Base-by-base conservation (phyloP, 371 early-diverging fungal genomes). In the Mucor circinelloides region DNA sequence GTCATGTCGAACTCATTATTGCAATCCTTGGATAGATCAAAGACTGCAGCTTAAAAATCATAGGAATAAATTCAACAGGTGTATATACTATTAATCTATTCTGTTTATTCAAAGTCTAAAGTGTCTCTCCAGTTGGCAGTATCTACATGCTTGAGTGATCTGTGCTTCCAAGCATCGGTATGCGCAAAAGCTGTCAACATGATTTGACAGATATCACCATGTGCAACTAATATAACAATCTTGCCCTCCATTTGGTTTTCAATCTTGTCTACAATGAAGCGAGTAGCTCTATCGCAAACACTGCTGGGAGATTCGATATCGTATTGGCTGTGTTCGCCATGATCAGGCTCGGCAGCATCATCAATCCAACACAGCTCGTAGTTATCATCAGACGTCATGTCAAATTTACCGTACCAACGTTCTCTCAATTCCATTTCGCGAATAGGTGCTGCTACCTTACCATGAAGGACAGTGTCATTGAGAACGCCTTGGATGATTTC, bases 1-100 rank as follows among this genome's bases (percentile, higher is more conserved):
- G 91, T 95, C 38, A 91, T 94, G 87, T 77, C 81, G 8, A 72
- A 78, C 32, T 76, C 81, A n/a, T 71, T 83, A 54, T 69, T 81
- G 40, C 72, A 78, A 64, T 83, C 84, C 4, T 61, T 81, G 55
- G 54, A 54, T 36, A 34, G 21, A 56, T 32, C 56, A 56, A 56
- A 28, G 7, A 56, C 56, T 23, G 38, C 38, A 31, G 38, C 25
- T 36, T 58, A 58, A 15, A 30, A 5, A 55, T 30, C 15, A 55
- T 36, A 40, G 17, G 9, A 40, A 40, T 40, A 55, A 55, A 55
- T 17, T 31, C 17, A 31, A n/a, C n/a, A 17, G 10, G 25, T 50
- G 25, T 23, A 50, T 23, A 19, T 50, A 50, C n/a, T 7, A 25
- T 7, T 1, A 50, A 50, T 23, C 9, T 50, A 8, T 2, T 23